Conservation (phyloP, 352 stramenopile genomes). For the Globisporangium ultimum region DNA sequence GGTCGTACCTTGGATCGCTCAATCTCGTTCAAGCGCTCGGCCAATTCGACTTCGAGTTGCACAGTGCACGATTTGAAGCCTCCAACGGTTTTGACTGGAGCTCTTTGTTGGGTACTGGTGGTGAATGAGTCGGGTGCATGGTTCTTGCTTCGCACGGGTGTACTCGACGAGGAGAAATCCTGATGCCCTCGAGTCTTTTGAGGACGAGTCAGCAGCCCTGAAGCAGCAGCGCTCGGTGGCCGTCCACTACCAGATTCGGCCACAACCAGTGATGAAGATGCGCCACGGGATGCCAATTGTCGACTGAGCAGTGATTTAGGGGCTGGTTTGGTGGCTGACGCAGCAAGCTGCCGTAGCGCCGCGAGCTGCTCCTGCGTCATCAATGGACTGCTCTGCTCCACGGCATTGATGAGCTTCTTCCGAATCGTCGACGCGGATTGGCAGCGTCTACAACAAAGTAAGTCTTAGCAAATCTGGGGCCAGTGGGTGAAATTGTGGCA, state of each 20-base stretch:
- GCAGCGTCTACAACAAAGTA: constrained; percentile 40
- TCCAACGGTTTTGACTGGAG: constrained; percentile 7
- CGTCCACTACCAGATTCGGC: neutral
- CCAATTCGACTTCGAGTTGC: constrained; percentile 62
- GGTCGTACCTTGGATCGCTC: constrained; percentile 51
- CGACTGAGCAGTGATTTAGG: constrained; percentile 16
- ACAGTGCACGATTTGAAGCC: constrained; percentile 47
- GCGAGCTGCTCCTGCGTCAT: constrained; percentile 36
- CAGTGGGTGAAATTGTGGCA: neutral
- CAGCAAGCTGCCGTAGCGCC: constrained; percentile 29
- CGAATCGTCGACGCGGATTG: constrained; percentile 63
- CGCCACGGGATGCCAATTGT: constrained; percentile 2
- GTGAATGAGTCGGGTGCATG: neutral
- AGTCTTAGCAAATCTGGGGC: no score
- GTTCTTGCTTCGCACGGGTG: neutral
- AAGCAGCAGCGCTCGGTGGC: neutral
- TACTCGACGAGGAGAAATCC: constrained; percentile 13
- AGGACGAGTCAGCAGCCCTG: neutral
- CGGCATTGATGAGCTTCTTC: constrained; percentile 57
- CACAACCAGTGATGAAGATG: neutral
- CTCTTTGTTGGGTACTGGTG: neutral
- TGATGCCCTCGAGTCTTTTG: constrained; percentile 1
- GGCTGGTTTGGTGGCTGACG: constrained; percentile 18
- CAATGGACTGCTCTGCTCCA: constrained; percentile 42
- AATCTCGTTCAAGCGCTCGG: constrained; percentile 62